These are phyloP conservation scores for Diaporthe sp. DNA, from an alignment of 2,329 filamentous ascomycete genomes.

Conservation along the genomic window DNA sequence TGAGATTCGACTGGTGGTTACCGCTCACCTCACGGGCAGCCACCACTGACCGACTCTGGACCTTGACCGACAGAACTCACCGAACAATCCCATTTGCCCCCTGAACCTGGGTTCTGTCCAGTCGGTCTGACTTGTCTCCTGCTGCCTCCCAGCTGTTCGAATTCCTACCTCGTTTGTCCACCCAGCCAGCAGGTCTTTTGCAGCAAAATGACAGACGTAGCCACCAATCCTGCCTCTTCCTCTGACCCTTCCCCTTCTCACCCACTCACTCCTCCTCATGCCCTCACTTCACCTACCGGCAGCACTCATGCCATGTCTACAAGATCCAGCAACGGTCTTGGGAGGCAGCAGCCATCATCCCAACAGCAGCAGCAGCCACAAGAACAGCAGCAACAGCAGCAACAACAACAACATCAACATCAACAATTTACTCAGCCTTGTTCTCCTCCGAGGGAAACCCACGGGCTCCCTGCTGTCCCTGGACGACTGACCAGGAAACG, in stretches of 20 bases:
- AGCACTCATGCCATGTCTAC: conserved; percentile 42
- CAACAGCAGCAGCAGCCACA: conserved; percentile 24
- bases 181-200: conserved; percentile 33
- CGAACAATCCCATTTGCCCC: conserved; percentile 28
- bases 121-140: conserved; percentile 35
- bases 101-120: conserved; percentile 34
- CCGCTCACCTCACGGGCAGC: conserved; percentile 34
- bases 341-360: conserved; percentile 36
- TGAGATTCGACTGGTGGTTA: conserved; percentile 36
- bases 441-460: conserved; percentile 19
- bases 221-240: conserved; percentile 38
- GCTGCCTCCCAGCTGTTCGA: conserved; percentile 23
- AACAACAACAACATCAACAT: background rate
- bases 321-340: conserved; percentile 42
- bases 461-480: conserved; percentile 25
- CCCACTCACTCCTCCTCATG: conserved; percentile 38
- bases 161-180: conserved; percentile 32
- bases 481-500: conserved; percentile 55
- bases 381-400: background rate
- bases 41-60: conserved; percentile 30
- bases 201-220: conserved; percentile 43
- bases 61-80: conserved; percentile 31
- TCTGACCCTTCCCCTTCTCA: conserved; percentile 40
- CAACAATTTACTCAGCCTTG: background rate
- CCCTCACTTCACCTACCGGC: conserved; percentile 35